A percentile compares a stretch with the other conserved stretches of the same genome.
Evolutionary conservation across 169 alveolate species (phyloP).

Genomic region (Theileria luwenshuni): DNA sequence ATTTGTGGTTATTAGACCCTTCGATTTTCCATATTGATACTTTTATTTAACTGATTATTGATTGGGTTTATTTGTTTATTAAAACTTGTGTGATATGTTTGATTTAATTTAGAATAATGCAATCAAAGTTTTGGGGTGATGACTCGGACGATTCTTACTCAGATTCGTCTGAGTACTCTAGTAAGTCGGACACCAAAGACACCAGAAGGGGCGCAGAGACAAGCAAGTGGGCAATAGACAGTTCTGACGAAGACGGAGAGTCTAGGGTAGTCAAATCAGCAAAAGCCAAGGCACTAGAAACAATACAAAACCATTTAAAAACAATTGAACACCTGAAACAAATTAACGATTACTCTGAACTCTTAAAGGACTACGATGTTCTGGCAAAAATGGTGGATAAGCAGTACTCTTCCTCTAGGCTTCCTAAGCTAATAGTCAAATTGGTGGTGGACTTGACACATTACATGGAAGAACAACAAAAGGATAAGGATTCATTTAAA

Average conservation of each 20-base stretch:
- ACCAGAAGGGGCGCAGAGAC: constrained; percentile 72
- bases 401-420: constrained; percentile 64
- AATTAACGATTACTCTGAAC: constrained; percentile 73
- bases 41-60: too few species aligned
- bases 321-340: constrained; percentile 76
- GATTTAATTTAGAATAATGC: constrained; percentile 60
- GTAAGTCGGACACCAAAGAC: constrained; percentile 62
- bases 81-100: constrained; percentile 1
- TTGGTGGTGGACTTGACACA: constrained; percentile 72
- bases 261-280: constrained; percentile 82
- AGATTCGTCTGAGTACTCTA: constrained; percentile 71
- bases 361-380: constrained; percentile 80
- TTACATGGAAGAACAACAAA: constrained; percentile 77
- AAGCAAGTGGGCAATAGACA: constrained; percentile 76
- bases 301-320: constrained; percentile 68
- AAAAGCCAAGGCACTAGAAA: constrained; percentile 80
- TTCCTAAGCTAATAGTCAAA: constrained; percentile 74
- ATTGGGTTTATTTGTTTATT: too few species aligned
- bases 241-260: constrained; percentile 81
- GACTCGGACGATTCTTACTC: constrained; percentile 74
- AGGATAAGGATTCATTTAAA: constrained; percentile 76
- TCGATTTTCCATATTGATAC: too few species aligned
- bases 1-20: too few species aligned
- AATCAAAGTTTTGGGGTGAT: constrained; percentile 87
- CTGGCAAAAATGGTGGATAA: constrained; percentile 77